Conservation (phyloP, 768 basidiomycete species). For the Pleurotus tuoliensis region DNA sequence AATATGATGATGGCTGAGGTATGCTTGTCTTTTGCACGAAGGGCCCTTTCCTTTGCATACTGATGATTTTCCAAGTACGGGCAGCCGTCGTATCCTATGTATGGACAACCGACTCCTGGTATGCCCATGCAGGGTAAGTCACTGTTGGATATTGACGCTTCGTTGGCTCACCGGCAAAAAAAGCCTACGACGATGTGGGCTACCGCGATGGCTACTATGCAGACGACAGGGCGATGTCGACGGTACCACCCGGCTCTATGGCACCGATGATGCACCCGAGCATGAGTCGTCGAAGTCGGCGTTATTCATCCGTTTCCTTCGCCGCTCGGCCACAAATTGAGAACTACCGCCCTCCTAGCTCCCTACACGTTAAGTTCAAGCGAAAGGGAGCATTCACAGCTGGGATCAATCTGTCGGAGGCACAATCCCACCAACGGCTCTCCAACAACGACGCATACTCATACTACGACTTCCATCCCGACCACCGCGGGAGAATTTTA, state of each 20-base stretch:
- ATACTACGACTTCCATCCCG: constrained; percentile 62
- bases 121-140: constrained; percentile 31
- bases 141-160: not conserved
- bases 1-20: constrained; percentile 23
- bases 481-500: constrained; percentile 53
- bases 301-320: constrained; percentile 51
- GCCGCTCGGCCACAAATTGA: constrained; percentile 34
- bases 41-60: not conserved
- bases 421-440: constrained; percentile 59
- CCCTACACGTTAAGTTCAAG: constrained; percentile 65
- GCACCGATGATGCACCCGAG: constrained; percentile 29
- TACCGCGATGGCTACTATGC: constrained; percentile 48
- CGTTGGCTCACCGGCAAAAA: constrained; percentile 2
- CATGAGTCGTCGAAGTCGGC: constrained; percentile 36
- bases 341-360: constrained; percentile 44
- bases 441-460: constrained; percentile 62
- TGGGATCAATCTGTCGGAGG: constrained; percentile 66
- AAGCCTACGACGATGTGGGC: constrained; percentile 56
- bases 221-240: constrained; percentile 38
- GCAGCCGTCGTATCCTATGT: constrained; percentile 43
- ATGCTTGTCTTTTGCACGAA: constrained; percentile 28
- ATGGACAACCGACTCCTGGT: constrained; percentile 32
- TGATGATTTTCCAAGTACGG: constrained; percentile 31
- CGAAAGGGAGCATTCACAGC: constrained; percentile 63
- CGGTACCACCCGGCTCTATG: constrained; percentile 24